A percentile compares a stretch with the other conserved stretches of the same genome.
These are phyloP conservation scores for Diplocarpon mali DNA, from an alignment of 2,329 filamentous ascomycete species.

Conservation along the genomic window DNA sequence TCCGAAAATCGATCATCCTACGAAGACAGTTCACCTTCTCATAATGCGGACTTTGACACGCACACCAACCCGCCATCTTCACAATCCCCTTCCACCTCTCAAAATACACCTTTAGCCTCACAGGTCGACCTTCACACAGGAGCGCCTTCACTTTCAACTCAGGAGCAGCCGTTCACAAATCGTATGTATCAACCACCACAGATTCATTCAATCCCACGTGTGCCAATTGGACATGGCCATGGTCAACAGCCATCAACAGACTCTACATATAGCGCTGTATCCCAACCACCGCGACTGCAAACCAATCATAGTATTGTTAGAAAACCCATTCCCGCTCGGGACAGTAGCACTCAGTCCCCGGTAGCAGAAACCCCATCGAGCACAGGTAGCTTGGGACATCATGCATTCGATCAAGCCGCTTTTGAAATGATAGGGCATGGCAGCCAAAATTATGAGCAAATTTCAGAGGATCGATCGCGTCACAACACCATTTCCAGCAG, in stretches of 20 bases:
- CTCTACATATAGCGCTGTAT: constrained; percentile 13
- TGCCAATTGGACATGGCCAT: constrained; percentile 11
- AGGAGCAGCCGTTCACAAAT: constrained; percentile 1
- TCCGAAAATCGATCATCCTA: constrained; percentile 21
- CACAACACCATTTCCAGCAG: constrained; percentile 31
- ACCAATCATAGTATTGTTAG: constrained; percentile 36
- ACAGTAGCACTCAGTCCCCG: constrained; percentile 30
- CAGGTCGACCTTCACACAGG: constrained; percentile 2
- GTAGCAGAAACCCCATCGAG: constrained; percentile 30
- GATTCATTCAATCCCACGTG: constrained; percentile 8
- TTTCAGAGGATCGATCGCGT: constrained; percentile 24
- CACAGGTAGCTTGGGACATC: constrained; percentile 30
- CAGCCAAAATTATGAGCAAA: constrained; percentile 5
- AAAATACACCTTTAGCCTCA: constrained; percentile 3
- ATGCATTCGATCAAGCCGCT: constrained; percentile 37
- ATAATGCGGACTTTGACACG: constrained; percentile 10
- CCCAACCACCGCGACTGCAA: constrained; percentile 25
- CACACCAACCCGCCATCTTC: constrained; percentile 11
- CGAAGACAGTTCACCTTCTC: constrained; percentile 18
- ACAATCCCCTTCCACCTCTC: constrained; percentile 10
- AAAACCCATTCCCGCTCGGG: constrained; percentile 40
- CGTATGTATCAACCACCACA: constrained; percentile 16
- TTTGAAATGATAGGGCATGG: constrained; percentile 30
- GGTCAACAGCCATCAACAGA: constrained; percentile 14
- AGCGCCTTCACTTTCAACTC: constrained; percentile 1